These are phyloP conservation scores for Aspergillus sp. DNA, from an alignment of 2,329 filamentous ascomycete genomes.

Conservation along the genomic window DNA sequence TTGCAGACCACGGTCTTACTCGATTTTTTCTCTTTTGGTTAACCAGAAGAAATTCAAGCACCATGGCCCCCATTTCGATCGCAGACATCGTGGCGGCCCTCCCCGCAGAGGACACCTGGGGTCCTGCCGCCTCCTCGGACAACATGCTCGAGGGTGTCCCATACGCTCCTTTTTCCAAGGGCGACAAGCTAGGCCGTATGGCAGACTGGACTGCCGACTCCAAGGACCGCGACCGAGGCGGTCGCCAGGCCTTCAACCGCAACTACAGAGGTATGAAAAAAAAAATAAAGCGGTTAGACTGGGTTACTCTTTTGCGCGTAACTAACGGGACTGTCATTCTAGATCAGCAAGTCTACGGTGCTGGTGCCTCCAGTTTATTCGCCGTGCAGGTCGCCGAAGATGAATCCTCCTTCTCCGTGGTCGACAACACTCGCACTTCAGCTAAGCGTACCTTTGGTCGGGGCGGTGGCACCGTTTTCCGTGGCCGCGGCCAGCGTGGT, in stretches of 20 bases:
- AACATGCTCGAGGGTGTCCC: constrained; percentile 93
- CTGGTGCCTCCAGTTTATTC: constrained; percentile 84
- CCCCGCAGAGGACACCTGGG: constrained; percentile 82
- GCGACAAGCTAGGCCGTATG: constrained; percentile 98
- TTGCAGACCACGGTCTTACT: background rate
- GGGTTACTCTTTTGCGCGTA: background rate
- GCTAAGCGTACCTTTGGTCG: constrained; percentile 82
- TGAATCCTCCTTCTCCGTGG: constrained; percentile 95
- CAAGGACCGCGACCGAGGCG: constrained; percentile 74
- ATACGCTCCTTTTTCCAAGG: constrained; percentile 97
- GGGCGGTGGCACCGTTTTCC: constrained; percentile 87
- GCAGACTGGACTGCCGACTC: constrained; percentile 95
- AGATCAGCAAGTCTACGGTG: constrained; percentile 98
- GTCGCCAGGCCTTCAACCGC: constrained; percentile 86
- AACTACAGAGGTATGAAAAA: constrained; percentile 78
- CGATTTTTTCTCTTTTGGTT: constrained; percentile 11
- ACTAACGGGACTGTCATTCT: constrained; percentile 12
- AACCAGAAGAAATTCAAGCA: constrained; percentile 20
- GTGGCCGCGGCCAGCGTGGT: constrained; percentile 76
- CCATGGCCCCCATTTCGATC: constrained; percentile 60
- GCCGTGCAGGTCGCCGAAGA: constrained; percentile 91
- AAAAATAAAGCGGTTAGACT: background rate
- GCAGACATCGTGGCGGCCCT: constrained; percentile 72
- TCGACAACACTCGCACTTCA: constrained; percentile 90
- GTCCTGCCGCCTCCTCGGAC: constrained; percentile 78